Conservation (phyloP, 495 filamentous ascomycete species). For the Penicillium coffeae region DNA sequence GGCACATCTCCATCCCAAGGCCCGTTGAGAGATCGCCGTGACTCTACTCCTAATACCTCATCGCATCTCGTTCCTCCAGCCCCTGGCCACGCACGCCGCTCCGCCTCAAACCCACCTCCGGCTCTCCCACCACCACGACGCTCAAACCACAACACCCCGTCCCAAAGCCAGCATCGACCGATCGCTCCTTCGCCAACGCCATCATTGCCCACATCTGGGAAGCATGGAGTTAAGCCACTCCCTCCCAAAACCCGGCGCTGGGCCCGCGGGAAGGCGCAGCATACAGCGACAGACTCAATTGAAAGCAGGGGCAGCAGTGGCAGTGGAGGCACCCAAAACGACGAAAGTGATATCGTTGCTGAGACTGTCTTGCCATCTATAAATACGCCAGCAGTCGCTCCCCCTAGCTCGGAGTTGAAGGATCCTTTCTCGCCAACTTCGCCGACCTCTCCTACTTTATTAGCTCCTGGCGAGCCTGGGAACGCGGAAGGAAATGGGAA, state of each 20-base stretch:
- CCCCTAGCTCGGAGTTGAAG: not conserved
- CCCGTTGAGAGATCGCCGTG: constrained; percentile 17
- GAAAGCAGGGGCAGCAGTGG: constrained; percentile 17
- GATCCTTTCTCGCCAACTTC: constrained; percentile 27
- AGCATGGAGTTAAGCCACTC: constrained; percentile 32
- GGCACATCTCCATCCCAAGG: constrained; percentile 11
- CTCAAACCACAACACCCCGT: constrained; percentile 21
- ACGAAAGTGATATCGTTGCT: constrained; percentile 11
- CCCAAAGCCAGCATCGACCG: constrained; percentile 26
- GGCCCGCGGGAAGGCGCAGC: constrained; percentile 27
- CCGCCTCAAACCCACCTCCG: constrained; percentile 38
- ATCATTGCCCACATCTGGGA: constrained; percentile 1
- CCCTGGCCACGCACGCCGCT: constrained; percentile 26
- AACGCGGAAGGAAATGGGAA: not conserved
- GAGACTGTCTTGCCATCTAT: not conserved
- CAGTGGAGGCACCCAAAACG: constrained; percentile 13
- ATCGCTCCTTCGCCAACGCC: not conserved
- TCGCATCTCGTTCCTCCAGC: constrained; percentile 25
- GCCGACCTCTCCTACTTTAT: constrained; percentile 20
- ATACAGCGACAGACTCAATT: constrained; percentile 25
- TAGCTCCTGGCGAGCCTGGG: constrained; percentile 7
- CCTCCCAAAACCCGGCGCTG: constrained; percentile 39
- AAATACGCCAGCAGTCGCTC: not conserved
- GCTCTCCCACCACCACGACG: constrained; percentile 40
- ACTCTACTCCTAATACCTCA: constrained; percentile 28